Evolutionary conservation across 257 asterid species (phyloP), one percentile per base, ranked within the genome.

Genomic region (Voacanga thouarsii): DNA sequence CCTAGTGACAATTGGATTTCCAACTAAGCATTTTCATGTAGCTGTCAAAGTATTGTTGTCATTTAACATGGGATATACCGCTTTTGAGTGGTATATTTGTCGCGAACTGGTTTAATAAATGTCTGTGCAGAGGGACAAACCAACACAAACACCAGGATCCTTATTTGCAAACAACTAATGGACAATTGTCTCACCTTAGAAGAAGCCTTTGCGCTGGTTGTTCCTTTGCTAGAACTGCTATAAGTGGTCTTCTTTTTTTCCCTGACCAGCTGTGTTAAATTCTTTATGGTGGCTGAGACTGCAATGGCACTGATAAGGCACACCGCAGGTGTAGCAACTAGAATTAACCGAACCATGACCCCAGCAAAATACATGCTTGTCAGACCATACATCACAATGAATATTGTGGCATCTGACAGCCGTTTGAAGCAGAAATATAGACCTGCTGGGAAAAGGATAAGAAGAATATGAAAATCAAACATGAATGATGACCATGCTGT

Each of bases 331-430:
- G 99, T 96, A 45, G 99, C 99, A 72, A 96, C 98, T 77, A 96
- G 97, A 83, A 93, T 96, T 82, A 96, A 82, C 73, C 99, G 92
- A 83, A 96, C 99, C 99, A 96, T 96, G 82, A 96, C 99, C 78
- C 99, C 99, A 85, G 99, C 97, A 77, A 96, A 96, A 86, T 96
- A 96, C 98, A 96, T 96, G 83, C 99, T 96, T 65, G 97, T 93
- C 82, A 93, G 97, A 78, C 99, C 99, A 77, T 96, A 96, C 96
- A 96, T 90, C 88, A 93, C 96, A 57, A 96, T 93, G 81, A 96
- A 96, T 78, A 96, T 93, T 1, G 98, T 93, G 76, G 96, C 99
- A 82, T 96, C 99, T 23, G 99, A 86, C 84, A 93, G 84, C 77
- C 97, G 92, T 83, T 96, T 96, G 96, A 96, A 96, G 90, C 99